These are phyloP conservation scores for Ceratobasidium sp. DNA, from an alignment of 1,284 basidiomycete species.

Conservation along the genomic window DNA sequence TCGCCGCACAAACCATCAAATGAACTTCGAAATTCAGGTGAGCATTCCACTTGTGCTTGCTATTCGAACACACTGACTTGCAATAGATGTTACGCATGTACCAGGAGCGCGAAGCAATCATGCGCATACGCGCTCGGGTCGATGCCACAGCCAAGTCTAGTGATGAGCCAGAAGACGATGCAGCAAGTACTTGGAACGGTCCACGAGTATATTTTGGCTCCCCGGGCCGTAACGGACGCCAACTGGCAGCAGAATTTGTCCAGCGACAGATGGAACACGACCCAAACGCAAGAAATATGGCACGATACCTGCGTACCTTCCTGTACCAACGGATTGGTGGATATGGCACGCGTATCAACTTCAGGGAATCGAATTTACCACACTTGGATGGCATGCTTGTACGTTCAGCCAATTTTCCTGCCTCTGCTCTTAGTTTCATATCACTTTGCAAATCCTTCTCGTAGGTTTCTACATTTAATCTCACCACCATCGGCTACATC, in stretches of 20 bases:
- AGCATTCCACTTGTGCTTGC: not conserved
- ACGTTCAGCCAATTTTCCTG: not conserved
- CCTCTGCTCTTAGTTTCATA: not conserved
- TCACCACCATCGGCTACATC: not conserved
- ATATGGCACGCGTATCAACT: not conserved
- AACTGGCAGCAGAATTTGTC: no score
- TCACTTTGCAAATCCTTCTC: not conserved
- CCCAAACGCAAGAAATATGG: not conserved
- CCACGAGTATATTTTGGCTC: no score
- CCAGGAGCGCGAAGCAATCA: not conserved
- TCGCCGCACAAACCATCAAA: not conserved
- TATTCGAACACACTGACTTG: not conserved
- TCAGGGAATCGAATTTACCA: not conserved
- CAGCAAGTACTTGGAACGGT: no score
- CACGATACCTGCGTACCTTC: not conserved
- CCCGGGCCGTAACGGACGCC: no score
- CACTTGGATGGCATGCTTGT: not conserved
- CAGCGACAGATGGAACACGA: not conserved
- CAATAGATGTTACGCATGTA: not conserved
- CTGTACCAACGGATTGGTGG: not conserved
- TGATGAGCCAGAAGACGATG: not conserved
- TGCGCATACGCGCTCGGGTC: not conserved
- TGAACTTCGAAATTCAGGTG: not conserved
- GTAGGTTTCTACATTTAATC: not conserved
- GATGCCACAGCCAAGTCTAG: not conserved